A percentile compares a stretch with the other conserved stretches of the same genome.
Conservation (phyloP, 768 basidiomycete genomes). For the Leucosporidium scottii region DNA sequence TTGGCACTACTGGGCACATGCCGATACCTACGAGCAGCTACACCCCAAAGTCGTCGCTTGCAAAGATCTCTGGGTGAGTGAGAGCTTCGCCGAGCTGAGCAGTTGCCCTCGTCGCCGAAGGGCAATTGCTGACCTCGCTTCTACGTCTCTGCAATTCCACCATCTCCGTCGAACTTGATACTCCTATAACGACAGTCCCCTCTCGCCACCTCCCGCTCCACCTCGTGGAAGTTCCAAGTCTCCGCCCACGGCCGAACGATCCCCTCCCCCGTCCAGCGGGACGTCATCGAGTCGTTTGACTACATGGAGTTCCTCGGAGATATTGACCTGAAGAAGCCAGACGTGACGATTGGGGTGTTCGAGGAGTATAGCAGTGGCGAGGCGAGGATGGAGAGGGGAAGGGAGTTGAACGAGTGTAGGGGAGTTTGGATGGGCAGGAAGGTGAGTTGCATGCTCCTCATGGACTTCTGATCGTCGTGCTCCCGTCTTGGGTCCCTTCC, state of each 20-base stretch:
- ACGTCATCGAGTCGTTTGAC: slow-evolving; percentile 50
- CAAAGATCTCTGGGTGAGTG: slow-evolving; percentile 24
- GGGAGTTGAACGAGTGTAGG: slow-evolving; percentile 8
- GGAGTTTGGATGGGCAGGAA: slow-evolving; percentile 78
- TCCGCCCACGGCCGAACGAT: slow-evolving; percentile 45
- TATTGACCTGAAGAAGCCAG: slow-evolving; percentile 62
- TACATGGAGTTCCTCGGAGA: slow-evolving; percentile 78
- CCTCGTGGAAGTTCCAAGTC: slow-evolving; percentile 74
- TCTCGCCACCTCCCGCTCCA: slow-evolving; percentile 51
- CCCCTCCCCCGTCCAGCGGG: slow-evolving; percentile 10
- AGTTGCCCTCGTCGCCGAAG: too few relatives aligned
- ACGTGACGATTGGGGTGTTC: slow-evolving; percentile 32
- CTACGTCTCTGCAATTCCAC: slow-evolving; percentile 32
- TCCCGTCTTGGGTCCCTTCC: too few relatives aligned
- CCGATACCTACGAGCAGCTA: slow-evolving; percentile 54
- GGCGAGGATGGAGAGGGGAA: slow-evolving; percentile 28
- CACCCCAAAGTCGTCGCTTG: slow-evolving; percentile 51
- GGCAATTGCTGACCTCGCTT: too few relatives aligned
- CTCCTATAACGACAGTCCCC: slow-evolving; percentile 49
- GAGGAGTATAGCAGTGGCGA: slow-evolving; percentile 27
- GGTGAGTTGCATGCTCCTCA: slow-evolving; percentile 50
- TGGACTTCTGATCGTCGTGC: background rate
- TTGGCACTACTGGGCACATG: slow-evolving; percentile 30
- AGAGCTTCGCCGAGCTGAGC: slow-evolving; percentile 31
- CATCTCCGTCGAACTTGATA: too few relatives aligned